phyloP scores from a whole-genome alignment of 2,329 filamentous ascomycete species.

The Corniculantispora saksenae region DNA sequence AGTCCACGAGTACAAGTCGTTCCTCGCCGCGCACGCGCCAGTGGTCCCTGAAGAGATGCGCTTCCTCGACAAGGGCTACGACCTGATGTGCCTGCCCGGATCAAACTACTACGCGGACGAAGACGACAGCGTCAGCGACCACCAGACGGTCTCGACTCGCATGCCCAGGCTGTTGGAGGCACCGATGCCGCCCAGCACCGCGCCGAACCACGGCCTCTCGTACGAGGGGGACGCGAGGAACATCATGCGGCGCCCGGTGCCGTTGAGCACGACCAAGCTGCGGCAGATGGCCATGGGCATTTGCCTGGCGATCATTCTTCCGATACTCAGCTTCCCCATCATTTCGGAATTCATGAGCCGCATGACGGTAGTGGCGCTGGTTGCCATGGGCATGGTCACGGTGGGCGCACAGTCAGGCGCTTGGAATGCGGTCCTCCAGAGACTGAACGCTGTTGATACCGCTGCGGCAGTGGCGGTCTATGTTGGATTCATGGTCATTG shows the following conservation, averaged over 20 bases:
- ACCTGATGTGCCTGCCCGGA: slow-evolving; percentile 49
- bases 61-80: slow-evolving; percentile 58
- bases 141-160: neutral
- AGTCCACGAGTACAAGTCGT: slow-evolving; percentile 50
- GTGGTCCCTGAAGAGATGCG: slow-evolving; percentile 60
- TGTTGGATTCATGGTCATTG: slow-evolving; percentile 13
- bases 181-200: neutral
- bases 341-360: slow-evolving; percentile 58
- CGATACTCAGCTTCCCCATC: slow-evolving; percentile 58
- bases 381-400: slow-evolving; percentile 47
- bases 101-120: neutral
- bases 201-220: neutral
- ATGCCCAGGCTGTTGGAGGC: slow-evolving; percentile 1
- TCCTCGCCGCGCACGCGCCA: slow-evolving; percentile 54
- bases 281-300: slow-evolving; percentile 24
- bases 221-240: neutral
- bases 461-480: slow-evolving; percentile 11
- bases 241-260: neutral
- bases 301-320: slow-evolving; percentile 48
- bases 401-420: slow-evolving; percentile 31
- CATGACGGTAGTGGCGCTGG: slow-evolving; percentile 57
- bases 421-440: slow-evolving; percentile 20
- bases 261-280: neutral
- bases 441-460: slow-evolving; percentile 23
- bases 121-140: slow-evolving; percentile 7